Evolutionary conservation across 2,329 filamentous ascomycete species (phyloP), one percentile per base, ranked within the genome.

Genomic region (Torrubiella hemipterigena): DNA sequence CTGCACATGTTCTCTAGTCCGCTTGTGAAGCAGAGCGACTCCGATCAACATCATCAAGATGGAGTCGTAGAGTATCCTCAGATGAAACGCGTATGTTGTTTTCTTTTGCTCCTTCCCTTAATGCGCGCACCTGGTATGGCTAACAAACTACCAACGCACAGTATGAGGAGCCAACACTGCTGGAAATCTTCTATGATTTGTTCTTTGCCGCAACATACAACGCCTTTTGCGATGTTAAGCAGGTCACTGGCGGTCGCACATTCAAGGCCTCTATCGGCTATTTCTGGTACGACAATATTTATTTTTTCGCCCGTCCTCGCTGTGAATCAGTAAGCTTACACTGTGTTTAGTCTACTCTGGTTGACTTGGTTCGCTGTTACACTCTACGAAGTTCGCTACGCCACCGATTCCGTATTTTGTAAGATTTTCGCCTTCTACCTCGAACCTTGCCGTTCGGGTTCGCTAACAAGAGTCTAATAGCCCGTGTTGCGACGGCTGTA

Each of bases 291-390:
- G n/a, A n/a, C 6, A n/a, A 14, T 22, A 3, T 4, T 7, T n/a
- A 7, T 10, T 18, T 12, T 18, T 12, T 7, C 22, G 18, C 17
- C 30, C 5, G 5, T n/a, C n/a, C n/a, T n/a, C n/a, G n/a, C n/a
- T 10, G 16, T 6, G 13, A 12, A 3, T 3, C 9, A 7, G 11
- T 11, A 1, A n/a, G 6, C 26, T 29, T 12, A 33, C 26, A 18
- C 5, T 18, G n/a, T n/a, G 6, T 7, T 6, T 20, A 61, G 67
- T 14, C 57, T 80, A 14, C 55, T 80, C 5, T 81, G 75, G 76
- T 67, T 77, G 36, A 78, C 71, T 13, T 81, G 77, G 77, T 63
- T 78, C 19, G 60, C 75, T 37, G 67, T 73, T n/a, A 65, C 67
- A 7, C 52, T 80, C 2, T 78, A 74, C 47, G 76, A 81, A 48